Conservation (phyloP, 306 rosid species). For the Prunus mira region DNA sequence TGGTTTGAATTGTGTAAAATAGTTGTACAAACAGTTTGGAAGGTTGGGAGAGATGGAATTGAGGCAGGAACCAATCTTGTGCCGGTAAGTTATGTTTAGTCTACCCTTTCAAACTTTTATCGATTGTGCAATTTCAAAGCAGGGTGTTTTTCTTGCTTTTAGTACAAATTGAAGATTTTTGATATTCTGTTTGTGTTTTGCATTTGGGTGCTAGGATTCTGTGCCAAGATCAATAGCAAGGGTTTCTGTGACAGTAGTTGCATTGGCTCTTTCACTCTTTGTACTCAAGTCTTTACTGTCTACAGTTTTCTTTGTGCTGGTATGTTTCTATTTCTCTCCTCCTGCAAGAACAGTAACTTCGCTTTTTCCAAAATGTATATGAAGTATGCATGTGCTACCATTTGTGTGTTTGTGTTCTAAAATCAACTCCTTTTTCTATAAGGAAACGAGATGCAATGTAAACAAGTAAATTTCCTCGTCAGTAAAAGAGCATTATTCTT, state of each 20-base stretch:
- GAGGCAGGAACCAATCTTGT: slow-evolving; percentile 63
- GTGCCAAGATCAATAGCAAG: slow-evolving; percentile 59
- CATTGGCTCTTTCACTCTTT: slow-evolving; percentile 51
- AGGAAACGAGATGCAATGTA: neutral
- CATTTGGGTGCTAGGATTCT: slow-evolving; percentile 26
- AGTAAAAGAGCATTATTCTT: neutral
- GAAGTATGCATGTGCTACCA: neutral
- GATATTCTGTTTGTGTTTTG: neutral
- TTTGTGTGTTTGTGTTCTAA: neutral
- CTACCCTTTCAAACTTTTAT: neutral
- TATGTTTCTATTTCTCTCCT: slow-evolving; percentile 27
- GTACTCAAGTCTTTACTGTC: slow-evolving; percentile 57
- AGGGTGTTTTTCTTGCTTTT: neutral
- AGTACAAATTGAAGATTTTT: neutral
- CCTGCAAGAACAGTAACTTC: neutral
- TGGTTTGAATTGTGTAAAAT: slow-evolving; percentile 17
- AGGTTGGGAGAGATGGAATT: slow-evolving; percentile 75
- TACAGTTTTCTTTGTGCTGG: slow-evolving; percentile 61
- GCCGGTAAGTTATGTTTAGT: slow-evolving; percentile 37
- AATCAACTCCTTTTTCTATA: neutral
- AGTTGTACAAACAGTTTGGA: slow-evolving; percentile 72
- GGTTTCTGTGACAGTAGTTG: slow-evolving; percentile 54
- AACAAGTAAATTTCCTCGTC: neutral
- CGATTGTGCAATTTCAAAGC: neutral
- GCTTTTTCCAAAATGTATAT: neutral